Conservation (phyloP, 2,329 filamentous ascomycete genomes). For the Diaporthe capsici region DNA sequence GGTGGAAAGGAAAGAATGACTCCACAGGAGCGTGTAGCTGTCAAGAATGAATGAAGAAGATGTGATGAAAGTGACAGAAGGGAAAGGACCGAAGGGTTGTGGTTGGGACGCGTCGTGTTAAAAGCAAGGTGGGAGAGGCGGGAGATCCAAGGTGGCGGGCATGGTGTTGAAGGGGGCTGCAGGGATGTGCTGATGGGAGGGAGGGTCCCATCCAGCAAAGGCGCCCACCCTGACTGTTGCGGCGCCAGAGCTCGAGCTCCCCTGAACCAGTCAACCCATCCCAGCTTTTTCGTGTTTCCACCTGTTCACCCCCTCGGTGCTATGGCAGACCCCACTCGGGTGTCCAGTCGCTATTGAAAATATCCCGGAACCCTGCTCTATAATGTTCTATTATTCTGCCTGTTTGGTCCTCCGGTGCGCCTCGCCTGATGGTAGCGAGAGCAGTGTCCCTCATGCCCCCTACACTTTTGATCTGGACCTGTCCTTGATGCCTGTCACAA, state of each 20-base stretch:
- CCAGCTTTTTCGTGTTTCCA: conserved; percentile 21
- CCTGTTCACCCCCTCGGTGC: conserved; percentile 26
- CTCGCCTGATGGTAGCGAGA: conserved; percentile 15
- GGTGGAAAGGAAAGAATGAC: conserved; percentile 35
- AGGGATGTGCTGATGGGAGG: conserved; percentile 26
- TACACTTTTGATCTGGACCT: conserved; percentile 14
- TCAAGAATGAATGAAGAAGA: conserved; percentile 33
- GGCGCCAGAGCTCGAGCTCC: conserved; percentile 30
- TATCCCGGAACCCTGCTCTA: conserved; percentile 22
- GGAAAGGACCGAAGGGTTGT: neutral
- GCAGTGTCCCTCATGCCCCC: neutral
- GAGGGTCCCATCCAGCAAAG: conserved; percentile 11
- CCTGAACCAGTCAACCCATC: conserved; percentile 35
- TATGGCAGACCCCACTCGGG: neutral
- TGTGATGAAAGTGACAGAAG: conserved; percentile 16
- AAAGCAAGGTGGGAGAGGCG: conserved; percentile 17
- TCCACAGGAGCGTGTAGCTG: conserved; percentile 30
- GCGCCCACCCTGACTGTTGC: conserved; percentile 34
- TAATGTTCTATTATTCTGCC: conserved; percentile 11
- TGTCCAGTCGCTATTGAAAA: conserved; percentile 21
- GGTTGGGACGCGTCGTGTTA: conserved; percentile 9
- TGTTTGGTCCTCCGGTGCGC: conserved; percentile 18
- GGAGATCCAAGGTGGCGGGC: conserved; percentile 23
- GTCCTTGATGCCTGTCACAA: conserved; percentile 10
- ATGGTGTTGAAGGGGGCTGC: conserved; percentile 29